Percentiles rank a stretch among this genome's conserved stretches.
phyloP scores from a whole-genome alignment of 1,284 basidiomycete genomes.

The Sutorius eximius region DNA sequence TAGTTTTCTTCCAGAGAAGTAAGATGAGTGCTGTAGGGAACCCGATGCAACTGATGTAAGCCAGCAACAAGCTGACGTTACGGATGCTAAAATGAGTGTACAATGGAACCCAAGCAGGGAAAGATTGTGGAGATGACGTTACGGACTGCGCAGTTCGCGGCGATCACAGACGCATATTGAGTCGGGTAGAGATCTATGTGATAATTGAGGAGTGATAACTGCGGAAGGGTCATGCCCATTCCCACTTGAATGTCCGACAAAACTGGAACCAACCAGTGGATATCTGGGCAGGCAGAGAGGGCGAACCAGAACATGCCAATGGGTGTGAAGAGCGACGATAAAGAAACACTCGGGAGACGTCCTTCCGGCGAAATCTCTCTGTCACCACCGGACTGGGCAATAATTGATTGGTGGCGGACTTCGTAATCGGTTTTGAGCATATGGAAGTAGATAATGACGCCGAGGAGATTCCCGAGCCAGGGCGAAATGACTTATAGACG shows the following conservation, averaged over 20 bases:
- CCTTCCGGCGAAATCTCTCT: constrained; percentile 20
- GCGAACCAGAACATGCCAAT: constrained; percentile 34
- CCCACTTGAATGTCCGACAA: constrained; percentile 30
- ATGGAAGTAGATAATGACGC: constrained; percentile 26
- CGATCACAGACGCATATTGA: constrained; percentile 28
- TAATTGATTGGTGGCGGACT: constrained; percentile 9
- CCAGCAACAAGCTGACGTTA: constrained; percentile 27
- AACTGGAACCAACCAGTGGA: constrained; percentile 21
- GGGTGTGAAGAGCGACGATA: constrained; percentile 25
- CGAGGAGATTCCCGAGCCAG: constrained; percentile 27
- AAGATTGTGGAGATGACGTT: constrained; percentile 16
- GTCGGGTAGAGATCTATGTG: constrained; percentile 34
- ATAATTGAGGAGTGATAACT: constrained; percentile 30
- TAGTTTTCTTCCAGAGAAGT: constrained; percentile 19
- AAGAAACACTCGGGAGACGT: constrained; percentile 24
- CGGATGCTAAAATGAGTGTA: constrained; percentile 25
- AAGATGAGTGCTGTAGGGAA: constrained; percentile 23
- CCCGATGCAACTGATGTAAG: constrained; percentile 27
- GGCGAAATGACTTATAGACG: constrained; percentile 25
- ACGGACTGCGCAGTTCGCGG: constrained; percentile 28
- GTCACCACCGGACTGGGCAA: constrained; percentile 15
- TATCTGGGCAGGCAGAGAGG: constrained; percentile 19
- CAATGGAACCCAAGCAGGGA: constrained; percentile 26
- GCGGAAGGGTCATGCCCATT: constrained; percentile 33
- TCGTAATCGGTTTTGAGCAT: constrained; percentile 27